Conservation (phyloP, 345 rosid genomes). For the Populus pruinosa region DNA sequence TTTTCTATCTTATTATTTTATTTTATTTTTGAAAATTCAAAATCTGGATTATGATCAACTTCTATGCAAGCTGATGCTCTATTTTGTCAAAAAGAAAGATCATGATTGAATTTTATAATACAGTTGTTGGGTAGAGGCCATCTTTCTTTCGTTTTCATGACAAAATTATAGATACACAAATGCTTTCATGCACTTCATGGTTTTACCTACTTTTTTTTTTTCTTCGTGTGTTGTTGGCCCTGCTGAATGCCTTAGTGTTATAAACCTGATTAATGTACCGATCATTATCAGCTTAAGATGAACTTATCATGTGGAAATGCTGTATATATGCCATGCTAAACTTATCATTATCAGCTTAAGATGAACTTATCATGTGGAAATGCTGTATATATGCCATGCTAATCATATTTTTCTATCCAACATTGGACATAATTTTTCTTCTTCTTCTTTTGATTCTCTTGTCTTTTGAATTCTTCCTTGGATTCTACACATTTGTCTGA, state of each 20-base stretch:
- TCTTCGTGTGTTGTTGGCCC: background rate
- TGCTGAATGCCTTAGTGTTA: background rate
- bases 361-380: background rate
- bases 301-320: background rate
- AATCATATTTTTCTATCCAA: background rate
- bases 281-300: background rate
- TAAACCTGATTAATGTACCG: background rate
- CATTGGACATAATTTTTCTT: background rate
- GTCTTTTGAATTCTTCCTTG: background rate
- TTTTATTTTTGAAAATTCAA: too few species aligned
- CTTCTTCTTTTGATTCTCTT: background rate
- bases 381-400: background rate
- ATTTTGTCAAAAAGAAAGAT: too few species aligned
- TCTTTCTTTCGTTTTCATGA: too few species aligned
- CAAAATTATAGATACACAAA: too few species aligned
- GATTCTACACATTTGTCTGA: background rate
- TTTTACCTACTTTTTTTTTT: background rate
- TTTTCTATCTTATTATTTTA: too few species aligned
- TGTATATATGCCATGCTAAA: background rate
- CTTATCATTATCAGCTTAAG: background rate
- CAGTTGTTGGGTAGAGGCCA: too few species aligned
- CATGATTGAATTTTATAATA: too few species aligned
- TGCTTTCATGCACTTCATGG: background rate
- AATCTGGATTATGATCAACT: too few species aligned
- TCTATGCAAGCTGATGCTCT: too few species aligned